Percentiles rank a stretch among this genome's conserved stretches.
phyloP scores from a whole-genome alignment of 306 rosid species.

The Quercus robur region DNA sequence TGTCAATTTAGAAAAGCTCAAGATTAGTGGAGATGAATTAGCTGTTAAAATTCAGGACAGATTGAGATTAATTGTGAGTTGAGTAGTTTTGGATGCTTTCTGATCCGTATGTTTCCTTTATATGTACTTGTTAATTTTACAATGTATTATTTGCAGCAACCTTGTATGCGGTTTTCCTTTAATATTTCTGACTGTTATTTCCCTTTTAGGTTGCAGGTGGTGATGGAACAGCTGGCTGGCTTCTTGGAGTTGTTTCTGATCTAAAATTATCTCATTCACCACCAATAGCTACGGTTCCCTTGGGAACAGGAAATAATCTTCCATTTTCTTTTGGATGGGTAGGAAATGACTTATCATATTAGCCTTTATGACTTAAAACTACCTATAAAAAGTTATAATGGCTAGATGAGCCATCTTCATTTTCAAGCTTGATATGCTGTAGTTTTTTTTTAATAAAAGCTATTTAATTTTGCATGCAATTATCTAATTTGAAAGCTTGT shows the following conservation, averaged over 20 bases:
- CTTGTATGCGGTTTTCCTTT: slow-evolving; percentile 12
- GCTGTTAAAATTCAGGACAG: slow-evolving; percentile 50
- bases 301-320: slow-evolving; percentile 97
- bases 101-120: not conserved
- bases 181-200: slow-evolving; percentile 12
- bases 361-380: not conserved
- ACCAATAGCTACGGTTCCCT: slow-evolving; percentile 84
- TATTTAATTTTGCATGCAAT: not conserved
- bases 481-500: not conserved
- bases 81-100: not conserved
- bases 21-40: slow-evolving; percentile 48
- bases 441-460: not conserved
- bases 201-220: slow-evolving; percentile 91
- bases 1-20: slow-evolving; percentile 59
- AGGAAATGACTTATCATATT: slow-evolving; percentile 23
- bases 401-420: not conserved
- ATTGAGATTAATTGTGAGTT: slow-evolving; percentile 80
- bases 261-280: slow-evolving; percentile 81
- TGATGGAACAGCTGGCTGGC: slow-evolving; percentile 99
- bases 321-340: slow-evolving; percentile 99
- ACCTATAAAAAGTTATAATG: not conserved
- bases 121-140: not conserved
- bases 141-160: not conserved
- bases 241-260: slow-evolving; percentile 97
- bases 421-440: not conserved